Base-by-base conservation (phyloP, 108 stramenopile species). In the Fragilaria radians region DNA sequence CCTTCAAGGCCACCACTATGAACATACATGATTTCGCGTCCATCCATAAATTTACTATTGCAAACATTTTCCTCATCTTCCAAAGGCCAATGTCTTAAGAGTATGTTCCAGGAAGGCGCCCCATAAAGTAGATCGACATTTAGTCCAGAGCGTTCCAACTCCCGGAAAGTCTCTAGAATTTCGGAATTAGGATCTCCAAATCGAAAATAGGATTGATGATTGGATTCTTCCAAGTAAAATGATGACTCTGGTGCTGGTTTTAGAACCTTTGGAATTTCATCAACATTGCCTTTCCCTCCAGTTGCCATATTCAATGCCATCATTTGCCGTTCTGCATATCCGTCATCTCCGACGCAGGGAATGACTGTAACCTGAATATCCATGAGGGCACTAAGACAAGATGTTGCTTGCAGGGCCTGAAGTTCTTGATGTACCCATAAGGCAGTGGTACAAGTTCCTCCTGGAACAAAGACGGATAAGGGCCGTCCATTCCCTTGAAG, bases 1-100 rank as follows among this genome's bases (percentile, higher is more conserved):
- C 96, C 96, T 59, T 95, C 96, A 49, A 94, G 57, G 3, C 96
- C 96, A 36, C 96, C 96, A 49, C 81, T 81, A 55, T 96, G 93
- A 19, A 95, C 77, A 57, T 94, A 95, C 86, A 95, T 77, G 18
- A 95, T 55, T 54, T 83, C 76, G 21, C 82, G 70, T 33, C 77
- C 84, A n/a, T 60, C 66, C 34, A 86, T 66, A 0, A 75, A 76
- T 57, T 73, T 61, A 5, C 61, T 52, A 3, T 62, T 56, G 14
- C 36, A 42, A 7, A 14, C 7, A 7, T 42, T 14, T 42, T 7
- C 36, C 17, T 61, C 26, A n/a, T 50, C 28, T 14, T 22, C 33
- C 46, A 54, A 63, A 63, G 73, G 63, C 85, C 80, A 80, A 61
- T 92, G 82, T 51, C 83, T 76, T 50, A 88, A 56, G 54, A 92